Conservation (phyloP, 192 early-diverging fungal species). For the Linnemannia zychae region DNA sequence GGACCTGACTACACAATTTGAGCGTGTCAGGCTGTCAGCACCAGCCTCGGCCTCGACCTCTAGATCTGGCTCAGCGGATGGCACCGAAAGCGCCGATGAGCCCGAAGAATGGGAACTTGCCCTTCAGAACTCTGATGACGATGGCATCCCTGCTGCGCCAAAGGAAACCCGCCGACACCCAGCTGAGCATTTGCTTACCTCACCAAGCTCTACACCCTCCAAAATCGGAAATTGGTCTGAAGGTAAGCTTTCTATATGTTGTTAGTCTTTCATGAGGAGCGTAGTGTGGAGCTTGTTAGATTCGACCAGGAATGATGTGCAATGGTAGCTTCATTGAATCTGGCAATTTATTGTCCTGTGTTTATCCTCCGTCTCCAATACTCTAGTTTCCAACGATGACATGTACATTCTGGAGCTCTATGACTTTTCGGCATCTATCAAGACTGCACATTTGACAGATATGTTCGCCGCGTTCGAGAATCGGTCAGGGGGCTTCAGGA, state of each 20-base stretch:
- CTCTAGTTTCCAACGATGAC: slow-evolving; percentile 30
- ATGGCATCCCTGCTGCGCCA: slow-evolving; percentile 22
- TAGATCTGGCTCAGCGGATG: not conserved
- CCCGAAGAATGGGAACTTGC: slow-evolving; percentile 54
- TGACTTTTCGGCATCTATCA: slow-evolving; percentile 75
- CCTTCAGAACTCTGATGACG: slow-evolving; percentile 38
- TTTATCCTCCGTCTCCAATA: not conserved
- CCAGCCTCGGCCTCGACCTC: not conserved
- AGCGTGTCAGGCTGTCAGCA: slow-evolving; percentile 3
- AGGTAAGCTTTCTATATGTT: slow-evolving; percentile 8
- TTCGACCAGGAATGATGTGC: not conserved
- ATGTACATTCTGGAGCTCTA: slow-evolving; percentile 66
- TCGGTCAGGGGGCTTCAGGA: slow-evolving; percentile 72
- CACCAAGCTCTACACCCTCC: not conserved
- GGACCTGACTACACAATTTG: not conserved
- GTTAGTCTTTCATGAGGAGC: not conserved
- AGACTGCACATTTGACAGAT: slow-evolving; percentile 75
- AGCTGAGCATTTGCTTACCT: slow-evolving; percentile 26
- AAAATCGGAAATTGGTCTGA: slow-evolving; percentile 49
- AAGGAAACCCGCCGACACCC: slow-evolving; percentile 21
- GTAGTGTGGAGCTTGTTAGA: not conserved
- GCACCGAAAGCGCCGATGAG: slow-evolving; percentile 29
- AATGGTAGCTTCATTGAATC: not conserved
- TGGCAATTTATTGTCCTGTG: not conserved
- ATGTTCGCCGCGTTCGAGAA: slow-evolving; percentile 75